Evolutionary conservation across 306 rosid species (phyloP), one percentile per base, ranked within the genome.

Genomic region (Dalbergia oliveri): DNA sequence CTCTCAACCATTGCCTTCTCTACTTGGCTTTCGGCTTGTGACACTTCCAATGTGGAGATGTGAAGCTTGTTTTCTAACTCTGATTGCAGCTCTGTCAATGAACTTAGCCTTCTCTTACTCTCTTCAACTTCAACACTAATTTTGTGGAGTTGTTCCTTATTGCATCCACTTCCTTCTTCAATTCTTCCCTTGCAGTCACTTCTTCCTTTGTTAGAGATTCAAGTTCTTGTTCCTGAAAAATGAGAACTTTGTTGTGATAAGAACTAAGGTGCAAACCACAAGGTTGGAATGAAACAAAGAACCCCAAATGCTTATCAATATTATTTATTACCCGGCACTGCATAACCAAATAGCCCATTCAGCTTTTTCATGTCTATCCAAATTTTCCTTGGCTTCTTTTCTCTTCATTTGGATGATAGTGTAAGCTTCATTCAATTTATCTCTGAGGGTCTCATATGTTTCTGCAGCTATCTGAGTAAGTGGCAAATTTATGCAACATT

Each of bases 291-390:
- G 4, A 12, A 67, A 11, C n/a, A 67, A 8, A 10, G 19, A 16
- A 8, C 10, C 10, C 14, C 39, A 6, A 53, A 7, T 31, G 23
- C 13, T 9, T 37, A 23, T n/a, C 10, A 47, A 43, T 18, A 13
- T 57, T 85, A 85, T 4, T 37, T 37, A 31, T 76, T 77, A 77
- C 97, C 89, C 89, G 81, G 6, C 69, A 73, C 71, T 85, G 76
- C 91, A 86, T 58, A 92, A 56, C 72, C 73, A 74, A 82, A 86
- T 82, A 53, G 87, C 89, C 88, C 93, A 82, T 84, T 87, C 86
- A 7, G 97, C 97, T 83, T 90, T 89, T n/a, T 84, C 77, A 39
- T 68, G 88, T 66, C 84, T 86, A 15, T 85, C 89, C 53, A 78
- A 37, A 71, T 84, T 82, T 0, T 74, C 87, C 76, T 78, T 10